Evolutionary conservation across 75 land plant species (phyloP), one percentile per base, ranked within the genome.

Genomic region (Adiantum capillusveneris): DNA sequence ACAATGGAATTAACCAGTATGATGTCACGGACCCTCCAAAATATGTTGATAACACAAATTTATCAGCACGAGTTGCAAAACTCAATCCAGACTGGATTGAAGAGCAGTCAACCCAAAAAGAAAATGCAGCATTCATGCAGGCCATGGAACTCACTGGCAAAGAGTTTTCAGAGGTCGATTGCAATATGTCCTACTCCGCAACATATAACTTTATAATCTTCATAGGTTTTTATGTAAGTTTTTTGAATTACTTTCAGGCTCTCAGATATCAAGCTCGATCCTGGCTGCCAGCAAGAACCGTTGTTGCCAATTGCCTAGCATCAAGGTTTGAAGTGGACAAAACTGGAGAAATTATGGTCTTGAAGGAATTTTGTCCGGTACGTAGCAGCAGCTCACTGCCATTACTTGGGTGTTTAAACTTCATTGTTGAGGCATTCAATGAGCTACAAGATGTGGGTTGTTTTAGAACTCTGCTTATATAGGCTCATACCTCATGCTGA

Each of bases 31-130:
- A 81, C 58, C 83, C 87, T 31, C 87, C 95, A 64, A 81, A 68
- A 51, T 93, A 88, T 62, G 83, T 86, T 42, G 83, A 85, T 46
- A 78, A 81, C 56, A 93, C 98, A 21, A 67, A 78, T 29, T 56
- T 93, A 58, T 85, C 98, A 55, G 79, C 95, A 24, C 70, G 98
- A 60, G 90, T 88, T 43, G 87, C 83, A 34, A 74, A 73, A 34
- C 63, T 89, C 3, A 93, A 93, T 64, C 77, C 84, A 59, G 90
- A 93, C 25, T 88, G 98, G 98, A 81, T 70, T 26, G 87, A 92
- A 50, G 98, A 93, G 57, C 96, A 88, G 30, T 83, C 90, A 18
- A 19, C 75, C 44, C 87, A 85, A 53, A 81, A 75, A 60, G 98
- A 93, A 57, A 77, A 93, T 75, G 79, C 75, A 29, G 89, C 87